phyloP scores from a whole-genome alignment of 2,329 filamentous ascomycete species.

The Colletotrichum filicis region DNA sequence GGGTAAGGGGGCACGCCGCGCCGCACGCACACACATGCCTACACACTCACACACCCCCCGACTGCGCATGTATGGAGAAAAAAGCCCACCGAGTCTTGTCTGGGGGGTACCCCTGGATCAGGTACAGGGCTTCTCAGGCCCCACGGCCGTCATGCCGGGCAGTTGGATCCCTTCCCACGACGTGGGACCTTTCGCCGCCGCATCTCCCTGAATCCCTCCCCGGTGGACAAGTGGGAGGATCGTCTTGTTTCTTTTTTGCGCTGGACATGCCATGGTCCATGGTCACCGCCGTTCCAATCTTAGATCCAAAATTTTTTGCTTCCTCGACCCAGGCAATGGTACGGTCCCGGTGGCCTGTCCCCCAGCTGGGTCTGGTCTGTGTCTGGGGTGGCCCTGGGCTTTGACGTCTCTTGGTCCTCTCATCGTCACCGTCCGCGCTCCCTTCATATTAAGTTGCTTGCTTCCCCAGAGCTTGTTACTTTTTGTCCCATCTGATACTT shows the following conservation, averaged over 20 bases:
- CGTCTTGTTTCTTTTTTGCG: conserved; percentile 37
- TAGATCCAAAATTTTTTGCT: conserved; percentile 35
- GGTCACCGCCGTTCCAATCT: conserved; percentile 40
- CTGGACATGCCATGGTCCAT: conserved; percentile 35
- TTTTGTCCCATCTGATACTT: conserved; percentile 32
- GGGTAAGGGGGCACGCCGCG: conserved; percentile 9
- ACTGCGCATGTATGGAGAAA: conserved; percentile 13
- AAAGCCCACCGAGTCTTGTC: conserved; percentile 22
- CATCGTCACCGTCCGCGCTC: conserved; percentile 35
- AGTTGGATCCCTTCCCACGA: conserved; percentile 33
- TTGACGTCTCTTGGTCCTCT: conserved; percentile 36
- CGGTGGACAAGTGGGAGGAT: conserved; percentile 36
- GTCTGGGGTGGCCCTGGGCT: conserved; percentile 36
- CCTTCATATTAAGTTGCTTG: conserved; percentile 36
- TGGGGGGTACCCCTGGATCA: conserved; percentile 33
- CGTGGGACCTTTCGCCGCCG: conserved; percentile 35
- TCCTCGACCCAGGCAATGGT: conserved; percentile 33
- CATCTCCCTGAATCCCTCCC: conserved; percentile 35
- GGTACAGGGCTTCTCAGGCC: conserved; percentile 33
- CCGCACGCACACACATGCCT: not conserved
- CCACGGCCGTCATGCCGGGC: conserved; percentile 37
- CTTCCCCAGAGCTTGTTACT: conserved; percentile 31
- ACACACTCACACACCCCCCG: not conserved
- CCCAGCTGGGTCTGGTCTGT: conserved; percentile 36
- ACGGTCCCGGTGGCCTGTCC: conserved; percentile 36